These are phyloP conservation scores for Amanita muscaria DNA, from an alignment of 768 basidiomycete genomes.

Conservation along the genomic window DNA sequence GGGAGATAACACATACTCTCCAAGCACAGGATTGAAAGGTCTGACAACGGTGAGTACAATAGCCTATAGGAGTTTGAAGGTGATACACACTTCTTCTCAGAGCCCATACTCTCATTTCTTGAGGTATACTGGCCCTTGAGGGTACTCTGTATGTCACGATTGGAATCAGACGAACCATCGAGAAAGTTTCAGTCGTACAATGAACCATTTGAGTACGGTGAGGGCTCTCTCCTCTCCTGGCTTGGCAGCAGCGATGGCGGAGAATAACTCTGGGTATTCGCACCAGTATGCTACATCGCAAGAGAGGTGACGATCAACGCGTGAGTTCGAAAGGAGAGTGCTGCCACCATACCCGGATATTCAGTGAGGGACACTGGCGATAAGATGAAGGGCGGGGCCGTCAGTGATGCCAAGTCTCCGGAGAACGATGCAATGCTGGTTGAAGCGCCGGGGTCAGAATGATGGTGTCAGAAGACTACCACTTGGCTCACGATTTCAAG, in stretches of 20 bases:
- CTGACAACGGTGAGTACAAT: conserved; percentile 27
- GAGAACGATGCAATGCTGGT: conserved; percentile 75
- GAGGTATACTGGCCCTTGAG: conserved; percentile 94
- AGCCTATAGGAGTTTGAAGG: background rate
- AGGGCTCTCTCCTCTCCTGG: conserved; percentile 66
- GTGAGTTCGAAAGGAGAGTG: conserved; percentile 4
- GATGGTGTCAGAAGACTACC: conserved; percentile 1
- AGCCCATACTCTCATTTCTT: conserved; percentile 90
- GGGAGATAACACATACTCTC: conserved; percentile 52
- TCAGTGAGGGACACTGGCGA: conserved; percentile 88
- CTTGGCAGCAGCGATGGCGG: conserved; percentile 72
- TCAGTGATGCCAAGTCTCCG: conserved; percentile 78
- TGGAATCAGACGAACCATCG: background rate
- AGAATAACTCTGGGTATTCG: conserved; percentile 85
- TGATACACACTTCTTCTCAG: conserved; percentile 85
- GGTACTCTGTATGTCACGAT: conserved; percentile 49
- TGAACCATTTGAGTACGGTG: conserved; percentile 92
- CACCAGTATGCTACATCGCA: conserved; percentile 80
- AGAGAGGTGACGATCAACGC: conserved; percentile 6
- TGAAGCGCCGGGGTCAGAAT: conserved; percentile 8
- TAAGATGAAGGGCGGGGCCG: conserved; percentile 86
- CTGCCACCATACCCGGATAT: conserved; percentile 60
- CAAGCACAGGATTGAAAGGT: conserved; percentile 92
- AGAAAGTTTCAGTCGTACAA: conserved; percentile 40
- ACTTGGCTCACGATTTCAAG: conserved; percentile 71